A percentile compares a stretch with the other conserved stretches of the same genome.
These are phyloP conservation scores for Citrus unshiu DNA, from an alignment of 345 rosid species.

Conservation along the genomic window DNA sequence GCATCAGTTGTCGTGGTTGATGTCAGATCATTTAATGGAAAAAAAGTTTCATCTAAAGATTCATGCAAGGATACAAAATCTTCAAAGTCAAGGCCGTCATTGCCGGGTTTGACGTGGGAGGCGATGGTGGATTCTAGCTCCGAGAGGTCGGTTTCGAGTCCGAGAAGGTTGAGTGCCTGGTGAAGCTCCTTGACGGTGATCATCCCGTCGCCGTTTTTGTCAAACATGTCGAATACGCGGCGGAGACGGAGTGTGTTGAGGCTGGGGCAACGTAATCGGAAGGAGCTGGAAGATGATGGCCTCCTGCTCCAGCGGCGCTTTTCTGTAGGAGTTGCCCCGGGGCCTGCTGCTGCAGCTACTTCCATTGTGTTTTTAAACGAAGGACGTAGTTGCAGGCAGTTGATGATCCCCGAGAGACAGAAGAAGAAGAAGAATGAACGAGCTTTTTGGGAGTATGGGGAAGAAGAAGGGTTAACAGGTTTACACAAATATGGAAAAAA, in stretches of 20 bases:
- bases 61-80: conserved; percentile 64
- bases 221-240: conserved; percentile 74
- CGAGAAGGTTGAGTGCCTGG: conserved; percentile 62
- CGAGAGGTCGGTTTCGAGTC: conserved; percentile 56
- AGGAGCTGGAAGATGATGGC: conserved; percentile 31
- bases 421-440: background rate
- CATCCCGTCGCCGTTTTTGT: conserved; percentile 73
- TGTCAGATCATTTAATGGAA: conserved; percentile 13
- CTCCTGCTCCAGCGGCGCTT: conserved; percentile 17
- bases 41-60: conserved; percentile 48
- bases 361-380: conserved; percentile 10
- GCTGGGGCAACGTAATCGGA: conserved; percentile 55
- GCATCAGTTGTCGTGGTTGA: background rate
- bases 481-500: no score
- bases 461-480: background rate
- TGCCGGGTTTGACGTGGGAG: conserved; percentile 51
- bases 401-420: background rate
- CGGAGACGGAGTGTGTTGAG: conserved; percentile 68
- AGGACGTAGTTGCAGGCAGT: background rate
- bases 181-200: conserved; percentile 60
- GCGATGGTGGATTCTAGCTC: conserved; percentile 56
- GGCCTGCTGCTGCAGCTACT: conserved; percentile 8
- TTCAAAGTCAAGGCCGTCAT: conserved; percentile 51
- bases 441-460: background rate
- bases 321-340: background rate